Evolutionary conservation across 2,329 filamentous ascomycete species (phyloP), one percentile per base, ranked within the genome.

Genomic region (Ilyonectria destructans): DNA sequence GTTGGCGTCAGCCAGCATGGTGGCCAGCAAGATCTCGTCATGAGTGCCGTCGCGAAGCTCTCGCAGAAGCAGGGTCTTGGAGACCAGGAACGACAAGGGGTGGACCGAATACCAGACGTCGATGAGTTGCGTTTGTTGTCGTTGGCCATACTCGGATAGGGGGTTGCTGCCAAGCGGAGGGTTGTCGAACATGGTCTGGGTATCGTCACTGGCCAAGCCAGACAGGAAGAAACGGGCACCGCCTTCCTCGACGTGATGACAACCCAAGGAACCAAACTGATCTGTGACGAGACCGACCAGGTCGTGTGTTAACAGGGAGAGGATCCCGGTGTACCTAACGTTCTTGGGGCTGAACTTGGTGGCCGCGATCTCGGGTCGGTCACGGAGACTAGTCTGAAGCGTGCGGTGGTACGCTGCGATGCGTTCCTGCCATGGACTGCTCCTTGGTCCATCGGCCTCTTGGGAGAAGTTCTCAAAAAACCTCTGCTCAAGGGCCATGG

Each of bases 71-170:
- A 84, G 70, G 1, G 82, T 83, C 70, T 84, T 84, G 59, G 82
- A 83, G 17, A 84, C 73, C 17, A 83, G 73, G 59, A 80, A 79
- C 9, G 81, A 82, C 7, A 84, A 70, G 29, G 82, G 82, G 51
- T 84, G 82, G 13, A 77, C 68, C 1, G 79, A 81, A 63, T 80
- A 84, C 82, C 82, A 84, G 26, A 84, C 77, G 57, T 84, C 82
- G 49, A 84, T 79, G 26, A 84, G 72, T 60, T 81, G 79, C 8
- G 73, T 79, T 59, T 78, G 76, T 37, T 80, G 79, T 35, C 79
- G 68, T 33, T 75, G 75, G 7, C 78, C 77, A 33, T 80, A 77
- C 48, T 76, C 77, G 29, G 72, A 71, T 5, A 80, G 63, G 21
- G 79, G 78, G 54, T 73, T 78, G 59, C 65, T 69, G 10, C 71